Evolutionary conservation across 2,329 filamentous ascomycete genomes (phyloP), one percentile per base, ranked within the genome.

Genomic region (Penicillium palitans): DNA sequence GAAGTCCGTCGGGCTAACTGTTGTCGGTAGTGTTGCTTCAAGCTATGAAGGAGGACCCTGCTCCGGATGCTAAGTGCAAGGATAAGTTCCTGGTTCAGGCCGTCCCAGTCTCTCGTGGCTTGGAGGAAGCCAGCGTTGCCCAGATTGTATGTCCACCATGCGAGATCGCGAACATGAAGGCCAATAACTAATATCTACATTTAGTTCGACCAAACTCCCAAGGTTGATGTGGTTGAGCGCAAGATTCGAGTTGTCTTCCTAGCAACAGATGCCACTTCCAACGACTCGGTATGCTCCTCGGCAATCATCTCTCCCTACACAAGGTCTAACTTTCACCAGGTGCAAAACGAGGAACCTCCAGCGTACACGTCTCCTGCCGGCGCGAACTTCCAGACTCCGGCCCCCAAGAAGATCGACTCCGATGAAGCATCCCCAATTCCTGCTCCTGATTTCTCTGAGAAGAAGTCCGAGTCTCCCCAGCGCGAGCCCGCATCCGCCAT

Each of bases 51-150:
- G 87, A 91, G 72, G 93, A 98, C 71, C 93, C 93, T 56, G 85
- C 93, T 21, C 76, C 82, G 58, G 93, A 96, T 74, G 87, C 90
- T 62, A 93, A 91, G 76, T 99, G 95, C 81, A 89, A 91, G 76
- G 93, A 98, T 84, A 98, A 98, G 81, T 98, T 98, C 77, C 85
- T 98, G 55, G 93, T 98, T 37, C 93, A 98, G 79, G 96, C 93
- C 27, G 90, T 96, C 49, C 83, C 87, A 52, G 90, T 97, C 65
- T 88, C 89, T 24, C 83, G 87, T 63, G 90, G 96, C 71, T 90
- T 92, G 79, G 91, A 96, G 70, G 91, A 90, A 69, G 82, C 83
- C 59, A 96, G 89, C 72, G 87, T 96, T 62, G 83, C 88, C 49
- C 84, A 90, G 46, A 91, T 97, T 71, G 91, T 96, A 83, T 69